phyloP scores from a whole-genome alignment of 768 basidiomycete genomes.

The Daedalea quercina region DNA sequence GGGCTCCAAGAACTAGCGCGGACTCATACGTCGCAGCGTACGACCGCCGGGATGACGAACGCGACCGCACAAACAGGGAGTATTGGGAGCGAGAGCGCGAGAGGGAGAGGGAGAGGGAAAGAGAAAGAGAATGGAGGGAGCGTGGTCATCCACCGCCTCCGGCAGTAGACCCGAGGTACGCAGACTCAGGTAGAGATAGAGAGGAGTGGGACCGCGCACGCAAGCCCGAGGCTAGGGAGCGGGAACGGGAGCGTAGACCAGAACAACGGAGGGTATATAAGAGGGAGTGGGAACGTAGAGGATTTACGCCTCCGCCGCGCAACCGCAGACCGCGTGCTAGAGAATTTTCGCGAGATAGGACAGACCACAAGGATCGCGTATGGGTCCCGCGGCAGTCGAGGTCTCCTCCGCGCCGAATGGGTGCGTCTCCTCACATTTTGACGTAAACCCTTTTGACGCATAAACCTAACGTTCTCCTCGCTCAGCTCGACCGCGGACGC shows the following conservation, averaged over 20 bases:
- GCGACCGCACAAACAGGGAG: constrained; percentile 5
- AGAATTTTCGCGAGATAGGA: constrained; percentile 9
- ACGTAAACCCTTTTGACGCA: no score
- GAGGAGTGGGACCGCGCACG: background rate
- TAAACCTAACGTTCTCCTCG: no score
- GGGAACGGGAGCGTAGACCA: background rate
- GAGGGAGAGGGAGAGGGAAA: constrained; percentile 6
- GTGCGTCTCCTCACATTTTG: constrained; percentile 13
- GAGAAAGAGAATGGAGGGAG: background rate
- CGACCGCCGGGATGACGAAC: constrained; percentile 16
- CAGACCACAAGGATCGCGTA: constrained; percentile 10
- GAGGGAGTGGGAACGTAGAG: background rate
- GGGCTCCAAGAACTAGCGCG: constrained; percentile 4
- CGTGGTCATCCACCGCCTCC: background rate
- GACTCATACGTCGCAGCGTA: constrained; percentile 16
- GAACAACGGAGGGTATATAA: background rate
- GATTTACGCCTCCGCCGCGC: background rate
- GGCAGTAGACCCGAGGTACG: no score
- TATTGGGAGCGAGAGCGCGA: constrained; percentile 12
- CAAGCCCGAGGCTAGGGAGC: background rate
- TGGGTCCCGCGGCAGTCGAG: constrained; percentile 16
- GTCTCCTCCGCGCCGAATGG: constrained; percentile 19
- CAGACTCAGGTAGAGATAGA: background rate
- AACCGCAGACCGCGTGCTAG: constrained; percentile 4
- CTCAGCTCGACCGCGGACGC: no score